Evolutionary conservation across 2,329 filamentous ascomycete species (phyloP).

Genomic region (Chaetomium globosum): DNA sequence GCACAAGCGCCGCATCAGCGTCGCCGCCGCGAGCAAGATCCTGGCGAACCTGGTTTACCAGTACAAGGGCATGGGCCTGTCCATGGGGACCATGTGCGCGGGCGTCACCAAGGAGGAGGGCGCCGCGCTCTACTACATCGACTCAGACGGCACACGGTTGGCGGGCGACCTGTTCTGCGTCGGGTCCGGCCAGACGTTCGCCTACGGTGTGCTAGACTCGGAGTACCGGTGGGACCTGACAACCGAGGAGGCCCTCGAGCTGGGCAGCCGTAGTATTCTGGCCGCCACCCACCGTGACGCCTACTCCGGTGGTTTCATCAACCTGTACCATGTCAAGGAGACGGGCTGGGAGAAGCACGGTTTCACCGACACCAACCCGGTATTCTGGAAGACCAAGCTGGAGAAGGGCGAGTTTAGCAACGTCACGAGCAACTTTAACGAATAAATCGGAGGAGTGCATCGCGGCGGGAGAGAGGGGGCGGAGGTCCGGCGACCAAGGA

Average conservation of each 20-base stretch:
- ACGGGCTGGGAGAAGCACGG: slow-evolving; percentile 98
- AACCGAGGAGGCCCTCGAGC: slow-evolving; percentile 84
- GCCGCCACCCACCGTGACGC: slow-evolving; percentile 96
- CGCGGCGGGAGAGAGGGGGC: background rate
- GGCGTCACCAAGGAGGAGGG: slow-evolving; percentile 95
- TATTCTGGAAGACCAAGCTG: slow-evolving; percentile 99
- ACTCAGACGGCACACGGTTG: slow-evolving; percentile 91
- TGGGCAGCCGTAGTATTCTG: slow-evolving; percentile 88
- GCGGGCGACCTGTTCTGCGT: slow-evolving; percentile 97
- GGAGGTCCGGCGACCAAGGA: slow-evolving; percentile 1
- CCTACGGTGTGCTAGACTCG: slow-evolving; percentile 95
- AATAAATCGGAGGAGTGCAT: slow-evolving; percentile 31
- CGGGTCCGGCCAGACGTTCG: slow-evolving; percentile 96
- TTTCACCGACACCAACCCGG: slow-evolving; percentile 96
- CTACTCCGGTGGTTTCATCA: slow-evolving; percentile 98
- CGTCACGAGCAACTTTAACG: slow-evolving; percentile 77
- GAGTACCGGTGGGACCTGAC: slow-evolving; percentile 90
- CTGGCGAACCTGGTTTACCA: slow-evolving; percentile 97
- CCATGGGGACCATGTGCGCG: slow-evolving; percentile 99
- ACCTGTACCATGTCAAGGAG: slow-evolving; percentile 98
- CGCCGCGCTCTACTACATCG: slow-evolving; percentile 97
- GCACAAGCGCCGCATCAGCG: slow-evolving; percentile 97
- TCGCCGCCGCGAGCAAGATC: slow-evolving; percentile 96
- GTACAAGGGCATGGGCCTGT: slow-evolving; percentile 98
- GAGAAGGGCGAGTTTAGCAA: slow-evolving; percentile 98